Evolutionary conservation across 345 rosid species (phyloP), one percentile per base, ranked within the genome.

Genomic region (Isatis tinctoria): DNA sequence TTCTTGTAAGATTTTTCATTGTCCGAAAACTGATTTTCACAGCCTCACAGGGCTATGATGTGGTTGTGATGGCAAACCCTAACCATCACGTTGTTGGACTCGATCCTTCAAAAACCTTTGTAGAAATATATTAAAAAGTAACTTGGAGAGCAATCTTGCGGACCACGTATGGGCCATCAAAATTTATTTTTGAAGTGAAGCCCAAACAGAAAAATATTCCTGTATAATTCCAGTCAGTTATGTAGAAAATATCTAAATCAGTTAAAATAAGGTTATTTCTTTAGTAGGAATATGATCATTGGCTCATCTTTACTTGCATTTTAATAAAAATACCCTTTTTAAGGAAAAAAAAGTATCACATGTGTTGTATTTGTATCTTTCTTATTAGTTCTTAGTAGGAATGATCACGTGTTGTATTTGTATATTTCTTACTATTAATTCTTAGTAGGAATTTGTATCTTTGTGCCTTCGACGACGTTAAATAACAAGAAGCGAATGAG

Each of bases 31-130:
- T 44, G 35, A 12, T 22, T 14, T 72, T 33, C n/a, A 2, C 6
- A n/a, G n/a, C n/a, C n/a, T n/a, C n/a, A 41, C 51, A 74, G 73
- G 78, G 78, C 1, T 74, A 67, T 59, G 73, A 74, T 65, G 78
- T 74, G 58, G 67, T 74, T 48, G 73, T 60, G 2, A 74, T 67
- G 73, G 73, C 78, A 39, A 54, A 7, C 6, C 41, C 45, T 67
- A 73, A 74, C 2, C 78, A 68, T 66, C 28, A 76, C 54, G 70
- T 76, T n/a, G 39, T 63, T 76, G 80, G 75, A 22, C 36, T 76
- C 17, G 79, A 69, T 44, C 14, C 60, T 39, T 76, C 75, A 5
- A 62, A 61, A 51, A 53, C 51, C 43, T 40, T 64, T 1, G 58
- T 75, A 22, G 73, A 68, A 69, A 52, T 67, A 69, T 52, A 9